Evolutionary conservation across 2,329 filamentous ascomycete genomes (phyloP).

Genomic region (Colletotrichum godetiae): DNA sequence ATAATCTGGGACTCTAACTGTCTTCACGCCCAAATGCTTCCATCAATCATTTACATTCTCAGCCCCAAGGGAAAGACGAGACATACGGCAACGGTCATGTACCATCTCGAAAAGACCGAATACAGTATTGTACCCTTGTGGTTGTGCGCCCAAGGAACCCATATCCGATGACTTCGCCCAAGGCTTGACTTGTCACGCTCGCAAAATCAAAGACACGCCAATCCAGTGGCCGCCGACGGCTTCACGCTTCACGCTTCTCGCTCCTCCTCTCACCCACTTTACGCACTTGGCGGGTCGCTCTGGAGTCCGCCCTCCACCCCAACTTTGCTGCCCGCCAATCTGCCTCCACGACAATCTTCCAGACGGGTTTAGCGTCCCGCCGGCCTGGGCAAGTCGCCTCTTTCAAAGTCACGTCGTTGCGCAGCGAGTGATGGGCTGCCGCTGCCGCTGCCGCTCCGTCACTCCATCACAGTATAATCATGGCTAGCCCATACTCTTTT

Average conservation of each 20-base stretch:
- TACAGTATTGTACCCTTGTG: background rate
- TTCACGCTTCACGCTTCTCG: conserved; percentile 1
- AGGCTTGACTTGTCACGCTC: conserved; percentile 31
- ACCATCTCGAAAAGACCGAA: background rate
- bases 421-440: background rate
- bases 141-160: background rate
- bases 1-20: background rate
- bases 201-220: conserved; percentile 30
- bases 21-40: background rate
- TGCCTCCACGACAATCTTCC: conserved; percentile 18
- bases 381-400: conserved; percentile 26
- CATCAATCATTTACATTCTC: background rate
- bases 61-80: background rate
- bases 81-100: background rate
- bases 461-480: background rate
- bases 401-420: conserved; percentile 24
- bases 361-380: conserved; percentile 32
- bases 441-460: background rate
- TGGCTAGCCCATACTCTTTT: background rate
- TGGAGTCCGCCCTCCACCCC: conserved; percentile 24
- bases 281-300: conserved; percentile 32
- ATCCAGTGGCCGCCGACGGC: conserved; percentile 19
- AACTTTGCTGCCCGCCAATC: conserved; percentile 22
- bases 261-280: conserved; percentile 28
- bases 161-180: conserved; percentile 16